Conservation (phyloP, 1,284 basidiomycete species). For the Phylloboletellus chloephorus region DNA sequence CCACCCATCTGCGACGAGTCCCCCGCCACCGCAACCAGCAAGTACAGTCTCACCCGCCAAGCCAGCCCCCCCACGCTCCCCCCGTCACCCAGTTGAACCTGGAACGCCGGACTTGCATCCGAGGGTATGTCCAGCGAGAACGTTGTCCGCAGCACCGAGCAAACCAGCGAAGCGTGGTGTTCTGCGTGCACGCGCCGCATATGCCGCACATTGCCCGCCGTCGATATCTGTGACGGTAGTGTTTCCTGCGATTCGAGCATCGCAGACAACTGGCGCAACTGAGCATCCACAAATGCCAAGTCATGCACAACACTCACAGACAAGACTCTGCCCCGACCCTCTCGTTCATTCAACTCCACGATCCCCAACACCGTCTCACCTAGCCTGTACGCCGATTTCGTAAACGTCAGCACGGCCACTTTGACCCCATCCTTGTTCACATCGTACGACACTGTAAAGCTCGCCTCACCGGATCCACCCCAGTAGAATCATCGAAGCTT, state of each 20-base stretch:
- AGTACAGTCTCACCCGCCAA: constrained; percentile 79
- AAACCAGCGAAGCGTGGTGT: constrained; percentile 68
- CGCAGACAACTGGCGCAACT: constrained; percentile 60
- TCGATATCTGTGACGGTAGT: constrained; percentile 55
- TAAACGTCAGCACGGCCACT: constrained; percentile 86
- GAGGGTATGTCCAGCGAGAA: constrained; percentile 87
- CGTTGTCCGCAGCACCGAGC: constrained; percentile 66
- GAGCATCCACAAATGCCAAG: constrained; percentile 2
- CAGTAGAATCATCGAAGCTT: constrained; percentile 25
- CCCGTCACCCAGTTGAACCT: constrained; percentile 42
- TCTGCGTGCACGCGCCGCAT: constrained; percentile 76
- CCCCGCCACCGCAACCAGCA: constrained; percentile 68
- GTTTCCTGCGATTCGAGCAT: constrained; percentile 82
- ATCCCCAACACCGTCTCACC: constrained; percentile 87
- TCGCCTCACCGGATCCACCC: constrained; percentile 7
- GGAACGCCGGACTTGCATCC: constrained; percentile 82
- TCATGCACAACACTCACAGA: constrained; percentile 46
- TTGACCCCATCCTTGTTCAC: constrained; percentile 85
- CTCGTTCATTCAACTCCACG: constrained; percentile 74
- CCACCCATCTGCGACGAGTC: constrained; percentile 39
- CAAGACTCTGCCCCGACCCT: constrained; percentile 58
- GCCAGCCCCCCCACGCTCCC: constrained; percentile 60
- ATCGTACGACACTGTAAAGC: constrained; percentile 77
- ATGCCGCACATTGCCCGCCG: constrained; percentile 39
- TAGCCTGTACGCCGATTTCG: constrained; percentile 82